phyloP scores from a whole-genome alignment of 306 rosid genomes.

The Medicago truncatula region MtrunA17r5.0-ANR NC_053045.1:34095001-34095500 shows the following conservation, averaged over 20 bases:
- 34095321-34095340: constrained; percentile 35
- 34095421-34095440: constrained; percentile 81
- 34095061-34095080: constrained; percentile 90
- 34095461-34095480: constrained; percentile 96
- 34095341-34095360: constrained; percentile 96
- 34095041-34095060: constrained; percentile 93
- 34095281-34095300: constrained; percentile 13
- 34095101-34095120: constrained; percentile 87
- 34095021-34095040: constrained; percentile 84
- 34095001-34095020: constrained; percentile 93
- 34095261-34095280: background rate
- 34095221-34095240: constrained; percentile 20
- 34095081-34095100: constrained; percentile 87
- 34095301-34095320: constrained; percentile 10
- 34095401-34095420: constrained; percentile 79
- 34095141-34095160: constrained; percentile 79
- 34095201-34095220: constrained; percentile 8
- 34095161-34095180: constrained; percentile 84
- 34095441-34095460: constrained; percentile 93
- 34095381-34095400: constrained; percentile 91
- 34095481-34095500: constrained; percentile 95
- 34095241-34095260: constrained; percentile 17
- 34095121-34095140: constrained; percentile 88
- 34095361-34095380: constrained; percentile 89
- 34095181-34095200: background rate